These are phyloP conservation scores for Neurospora cerealis DNA, from an alignment of 495 filamentous ascomycete genomes.

Conservation along the genomic window DNA sequence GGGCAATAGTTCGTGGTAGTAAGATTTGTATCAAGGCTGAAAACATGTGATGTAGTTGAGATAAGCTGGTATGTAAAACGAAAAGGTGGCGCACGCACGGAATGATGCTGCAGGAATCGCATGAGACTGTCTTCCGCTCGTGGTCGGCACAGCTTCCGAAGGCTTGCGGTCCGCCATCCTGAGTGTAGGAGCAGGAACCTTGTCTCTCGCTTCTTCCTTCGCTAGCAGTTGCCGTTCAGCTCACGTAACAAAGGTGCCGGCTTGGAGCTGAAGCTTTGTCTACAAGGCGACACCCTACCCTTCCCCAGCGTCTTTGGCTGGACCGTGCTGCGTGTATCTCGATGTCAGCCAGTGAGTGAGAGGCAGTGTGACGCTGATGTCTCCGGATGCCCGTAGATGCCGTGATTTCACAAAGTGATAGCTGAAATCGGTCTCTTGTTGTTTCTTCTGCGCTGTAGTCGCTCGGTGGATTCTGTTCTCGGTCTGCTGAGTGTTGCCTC, in stretches of 20 bases:
- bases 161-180: slow-evolving; percentile 23
- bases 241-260: background rate
- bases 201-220: background rate
- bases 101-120: slow-evolving; percentile 38
- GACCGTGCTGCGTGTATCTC: background rate
- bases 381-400: background rate
- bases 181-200: background rate
- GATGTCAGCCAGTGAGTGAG: background rate
- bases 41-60: background rate
- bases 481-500: background rate
- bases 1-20: background rate
- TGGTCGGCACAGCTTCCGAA: slow-evolving; percentile 28
- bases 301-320: background rate
- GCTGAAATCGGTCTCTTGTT: background rate
- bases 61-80: slow-evolving; percentile 8
- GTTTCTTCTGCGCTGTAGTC: background rate
- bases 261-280: background rate
- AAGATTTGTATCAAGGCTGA: background rate
- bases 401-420: background rate
- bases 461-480: background rate
- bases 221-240: background rate
- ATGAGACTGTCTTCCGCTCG: slow-evolving; percentile 27
- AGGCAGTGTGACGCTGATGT: background rate
- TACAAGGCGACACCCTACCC: background rate
- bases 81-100: slow-evolving; percentile 26